Conservation (phyloP, 202 grass and related monocot genomes). For the Brachypodium distachyon region DNA sequence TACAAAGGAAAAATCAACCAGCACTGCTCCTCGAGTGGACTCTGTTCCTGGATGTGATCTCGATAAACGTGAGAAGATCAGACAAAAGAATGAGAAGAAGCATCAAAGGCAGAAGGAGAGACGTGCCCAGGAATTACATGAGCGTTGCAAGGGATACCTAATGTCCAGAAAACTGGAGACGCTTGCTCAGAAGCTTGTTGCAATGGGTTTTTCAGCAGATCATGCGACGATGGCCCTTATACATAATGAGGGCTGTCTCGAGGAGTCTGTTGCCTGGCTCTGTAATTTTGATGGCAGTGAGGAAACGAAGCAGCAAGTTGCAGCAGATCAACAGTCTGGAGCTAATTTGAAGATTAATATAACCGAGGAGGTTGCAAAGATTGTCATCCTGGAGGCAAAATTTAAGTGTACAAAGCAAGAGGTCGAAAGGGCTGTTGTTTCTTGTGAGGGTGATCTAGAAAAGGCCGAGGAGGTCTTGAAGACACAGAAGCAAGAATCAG, state of each 20-base stretch:
- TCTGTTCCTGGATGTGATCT: constrained; percentile 68
- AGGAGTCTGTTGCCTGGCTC: constrained; percentile 89
- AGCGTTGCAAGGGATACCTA: constrained; percentile 83
- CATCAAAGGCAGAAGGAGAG: constrained; percentile 96
- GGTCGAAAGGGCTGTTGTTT: constrained; percentile 92
- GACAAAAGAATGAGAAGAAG: constrained; percentile 97
- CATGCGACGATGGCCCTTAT: constrained; percentile 94
- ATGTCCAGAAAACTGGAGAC: constrained; percentile 90
- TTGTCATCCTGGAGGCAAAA: constrained; percentile 61
- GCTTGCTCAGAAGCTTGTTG: constrained; percentile 77
- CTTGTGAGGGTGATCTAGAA: constrained; percentile 83
- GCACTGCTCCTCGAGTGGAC: constrained; percentile 35
- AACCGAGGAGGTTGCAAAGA: constrained; percentile 68
- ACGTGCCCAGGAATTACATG: constrained; percentile 84
- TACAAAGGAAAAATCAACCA: constrained; percentile 56
- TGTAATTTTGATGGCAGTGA: constrained; percentile 83
- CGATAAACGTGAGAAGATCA: constrained; percentile 97
- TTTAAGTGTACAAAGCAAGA: constrained; percentile 90
- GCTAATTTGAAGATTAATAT: constrained; percentile 91
- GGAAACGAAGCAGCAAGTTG: constrained; percentile 66
- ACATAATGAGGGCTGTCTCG: constrained; percentile 81
- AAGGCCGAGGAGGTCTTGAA: constrained; percentile 81
- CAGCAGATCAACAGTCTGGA: constrained; percentile 47
- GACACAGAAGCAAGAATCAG: constrained; percentile 69
- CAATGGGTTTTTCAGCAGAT: constrained; percentile 93